Base-by-base conservation (phyloP, 129 eudicot genomes). In the Logfia minima region DNA sequence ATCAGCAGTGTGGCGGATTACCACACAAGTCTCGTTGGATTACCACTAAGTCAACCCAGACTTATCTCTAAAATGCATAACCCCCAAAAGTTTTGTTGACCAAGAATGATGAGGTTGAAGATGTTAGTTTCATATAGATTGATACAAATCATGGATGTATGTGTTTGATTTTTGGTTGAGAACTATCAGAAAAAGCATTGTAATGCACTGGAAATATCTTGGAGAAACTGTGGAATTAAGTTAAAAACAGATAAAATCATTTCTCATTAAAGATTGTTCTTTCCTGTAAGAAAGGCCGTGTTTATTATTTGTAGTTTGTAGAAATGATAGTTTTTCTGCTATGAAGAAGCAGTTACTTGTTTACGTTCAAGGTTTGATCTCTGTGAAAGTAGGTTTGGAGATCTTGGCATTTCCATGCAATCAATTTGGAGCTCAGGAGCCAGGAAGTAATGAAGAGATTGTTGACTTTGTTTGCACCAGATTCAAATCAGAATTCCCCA, bases 331-430 rank as follows among this genome's bases (percentile, higher is more conserved):
- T 52, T 59, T 32, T 28, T 58, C 26, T 58, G 2, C 13, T 58
- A 19, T 4, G 2, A 58, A 58, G 9, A 58, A 0, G 11, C 13
- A 31, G 21, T 56, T 72, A 21, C 52, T 5, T 29, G 22, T 53
- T 29, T 28, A 16, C 8, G 16, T 14, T 32, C 10, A 52, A 77
- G n/a, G 66, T 22, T 78, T 43, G 52, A 78, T 62, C 17, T 77
- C 43, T 41, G 39, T 80, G 67, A 22, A 23, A 83, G 55, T 78
- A 92, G 98, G 96, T 62, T 81, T 93, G 48, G 98, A 93, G 81
- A 87, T 93, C 65, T 77, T 93, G 77, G 98, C 98, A 74, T 93
- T 93, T 75, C 98, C 98, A 7, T 93, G 98, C 86, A 90, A 93
- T 74, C 98, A 93, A 70, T 93, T 93, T 82, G 98, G 96, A 10